Conservation (phyloP, 2,329 filamentous ascomycete species). For the Trichocomaceae sp. region DNA sequence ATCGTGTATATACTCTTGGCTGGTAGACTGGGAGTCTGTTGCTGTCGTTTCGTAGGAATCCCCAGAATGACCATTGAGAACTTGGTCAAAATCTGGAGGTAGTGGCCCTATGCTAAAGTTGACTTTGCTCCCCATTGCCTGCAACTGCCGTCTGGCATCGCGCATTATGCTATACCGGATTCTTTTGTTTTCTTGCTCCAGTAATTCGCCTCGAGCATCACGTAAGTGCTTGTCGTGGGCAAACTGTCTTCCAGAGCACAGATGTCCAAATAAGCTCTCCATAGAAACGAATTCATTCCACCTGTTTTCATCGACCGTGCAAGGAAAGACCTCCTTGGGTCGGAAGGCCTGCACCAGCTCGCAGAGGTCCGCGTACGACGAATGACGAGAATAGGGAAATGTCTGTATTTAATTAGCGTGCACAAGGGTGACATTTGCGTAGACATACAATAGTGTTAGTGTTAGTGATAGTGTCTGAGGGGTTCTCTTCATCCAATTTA, state of each 20-base stretch:
- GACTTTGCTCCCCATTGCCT: constrained; percentile 12
- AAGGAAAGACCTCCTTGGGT: constrained; percentile 74
- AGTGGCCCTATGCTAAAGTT: constrained; percentile 11
- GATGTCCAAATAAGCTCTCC: constrained; percentile 60
- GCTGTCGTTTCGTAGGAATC: constrained; percentile 1
- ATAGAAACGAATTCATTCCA: constrained; percentile 65
- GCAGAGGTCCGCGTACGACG: constrained; percentile 74
- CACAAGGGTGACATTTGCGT: background rate
- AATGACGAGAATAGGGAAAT: constrained; percentile 87
- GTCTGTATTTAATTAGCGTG: constrained; percentile 26
- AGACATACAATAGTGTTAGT: background rate
- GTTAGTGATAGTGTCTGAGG: background rate
- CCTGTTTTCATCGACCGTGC: constrained; percentile 58
- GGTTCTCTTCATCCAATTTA: background rate
- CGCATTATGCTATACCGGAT: constrained; percentile 10
- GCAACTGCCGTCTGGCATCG: constrained; percentile 8
- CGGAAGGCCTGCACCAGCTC: constrained; percentile 60
- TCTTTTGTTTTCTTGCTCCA: constrained; percentile 15
- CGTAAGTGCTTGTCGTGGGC: constrained; percentile 60
- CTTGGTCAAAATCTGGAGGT: constrained; percentile 4
- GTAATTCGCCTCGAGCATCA: constrained; percentile 19
- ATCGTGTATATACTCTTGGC: background rate
- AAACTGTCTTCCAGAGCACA: constrained; percentile 58
- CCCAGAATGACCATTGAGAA: constrained; percentile 3
- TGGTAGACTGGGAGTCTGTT: background rate